Base-by-base conservation (phyloP, 495 filamentous ascomycete genomes). In the Penicillium psychrofluorescens region DNA sequence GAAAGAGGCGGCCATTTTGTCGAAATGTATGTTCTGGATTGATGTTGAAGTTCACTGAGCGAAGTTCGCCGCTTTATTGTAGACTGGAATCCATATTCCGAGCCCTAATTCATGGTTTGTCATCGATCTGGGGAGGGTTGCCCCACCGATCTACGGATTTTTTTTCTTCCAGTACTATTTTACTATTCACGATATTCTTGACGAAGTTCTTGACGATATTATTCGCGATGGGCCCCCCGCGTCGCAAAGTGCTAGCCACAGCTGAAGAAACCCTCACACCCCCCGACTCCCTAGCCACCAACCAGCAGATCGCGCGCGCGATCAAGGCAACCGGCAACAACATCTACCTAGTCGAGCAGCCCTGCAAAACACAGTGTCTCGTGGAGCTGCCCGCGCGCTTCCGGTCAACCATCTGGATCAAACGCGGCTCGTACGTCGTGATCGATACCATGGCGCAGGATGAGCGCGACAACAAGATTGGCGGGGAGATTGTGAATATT, bases 401-500 rank as follows among this genome's bases (percentile, higher is more conserved):
- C 57, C 88, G 90, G 38, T 89, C 85, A 39, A 88, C 86, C 11
- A 85, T 96, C 48, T 95, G 89, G 86, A 83, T 96, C 57, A 86
- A 83, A 51, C 81, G 86, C 3, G 85, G 88, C 8, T 87, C 88
- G 0, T 96, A 84, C 62, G 88, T 96, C 15, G 62, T 96, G 12
- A 74, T 96, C 14, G 86, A 96, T 46, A 80, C 81, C 28, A 71
- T 74, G 29, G 71, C 78, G 8, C 74, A 83, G 31, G 79, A 79
- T 27, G 76, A 74, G n/a, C 72, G 83, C 39, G 78, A 81, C 27
- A 91, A 88, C 54, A 90, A 86, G 67, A 74, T 95, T 8, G 72
- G 77, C 38, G 92, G 90, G 11, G 87, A 95, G 64, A 95, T 98
- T 57, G 74, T 94, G 53, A 95, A 95, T 59, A 80, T 98, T 9